Conservation (phyloP, 2,329 filamentous ascomycete species). For the Colletotrichum plurivorum region DNA sequence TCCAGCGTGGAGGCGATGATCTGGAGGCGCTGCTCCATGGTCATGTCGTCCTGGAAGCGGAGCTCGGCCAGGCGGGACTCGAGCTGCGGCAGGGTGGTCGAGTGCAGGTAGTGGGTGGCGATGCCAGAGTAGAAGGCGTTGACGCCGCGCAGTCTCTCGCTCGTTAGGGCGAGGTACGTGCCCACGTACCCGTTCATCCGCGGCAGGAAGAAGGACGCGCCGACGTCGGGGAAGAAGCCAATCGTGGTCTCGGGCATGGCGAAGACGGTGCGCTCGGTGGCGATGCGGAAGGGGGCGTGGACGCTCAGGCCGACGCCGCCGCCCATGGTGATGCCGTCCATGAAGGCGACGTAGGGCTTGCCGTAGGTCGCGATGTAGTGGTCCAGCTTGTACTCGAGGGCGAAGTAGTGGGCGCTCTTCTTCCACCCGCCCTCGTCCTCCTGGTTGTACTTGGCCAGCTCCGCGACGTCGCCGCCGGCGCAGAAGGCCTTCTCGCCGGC, state of each 20-base stretch:
- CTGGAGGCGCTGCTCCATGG: conserved; percentile 72
- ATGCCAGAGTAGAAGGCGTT: conserved; percentile 93
- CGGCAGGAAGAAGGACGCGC: conserved; percentile 95
- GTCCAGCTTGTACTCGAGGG: conserved; percentile 94
- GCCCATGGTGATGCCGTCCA: conserved; percentile 99
- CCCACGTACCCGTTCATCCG: conserved; percentile 88
- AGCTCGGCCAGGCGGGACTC: conserved; percentile 91
- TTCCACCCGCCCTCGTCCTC: conserved; percentile 78
- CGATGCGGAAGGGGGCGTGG: conserved; percentile 96
- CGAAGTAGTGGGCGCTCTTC: conserved; percentile 88
- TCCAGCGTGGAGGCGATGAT: conserved; percentile 91
- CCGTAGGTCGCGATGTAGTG: conserved; percentile 94
- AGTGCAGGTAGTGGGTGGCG: conserved; percentile 97
- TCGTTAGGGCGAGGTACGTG: conserved; percentile 94
- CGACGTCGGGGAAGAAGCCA: conserved; percentile 98
- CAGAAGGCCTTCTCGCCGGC: conserved; percentile 89
- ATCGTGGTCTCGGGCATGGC: conserved; percentile 99
- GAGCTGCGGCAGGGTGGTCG: conserved; percentile 84
- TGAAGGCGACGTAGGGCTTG: conserved; percentile 95
- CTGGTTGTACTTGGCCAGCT: conserved; percentile 81
- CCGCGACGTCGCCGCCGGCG: conserved; percentile 91
- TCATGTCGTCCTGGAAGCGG: conserved; percentile 84
- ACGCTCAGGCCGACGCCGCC: conserved; percentile 95
- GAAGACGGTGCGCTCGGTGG: conserved; percentile 94
- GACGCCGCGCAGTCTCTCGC: conserved; percentile 83